These are phyloP conservation scores for Scopulariopsis brevicaulis DNA, from an alignment of 2,329 filamentous ascomycete genomes.

Conservation along the genomic window DNA sequence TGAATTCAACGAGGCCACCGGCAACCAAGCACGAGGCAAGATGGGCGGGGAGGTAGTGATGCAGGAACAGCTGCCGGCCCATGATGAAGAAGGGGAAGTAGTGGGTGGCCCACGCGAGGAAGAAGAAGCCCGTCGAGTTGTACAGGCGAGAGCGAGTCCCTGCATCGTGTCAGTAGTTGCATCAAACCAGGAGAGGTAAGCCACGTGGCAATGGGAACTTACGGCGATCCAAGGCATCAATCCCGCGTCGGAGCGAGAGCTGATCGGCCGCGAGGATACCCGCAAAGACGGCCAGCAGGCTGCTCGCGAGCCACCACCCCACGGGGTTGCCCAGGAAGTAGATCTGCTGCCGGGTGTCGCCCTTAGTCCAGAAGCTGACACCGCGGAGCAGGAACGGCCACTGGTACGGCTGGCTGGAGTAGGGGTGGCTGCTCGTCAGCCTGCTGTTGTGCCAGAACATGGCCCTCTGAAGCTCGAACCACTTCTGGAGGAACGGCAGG, in stretches of 20 bases:
- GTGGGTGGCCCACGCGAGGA: slow-evolving; percentile 93
- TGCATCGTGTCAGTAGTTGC: slow-evolving; percentile 23
- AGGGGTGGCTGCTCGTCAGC: slow-evolving; percentile 91
- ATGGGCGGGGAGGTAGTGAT: slow-evolving; percentile 94
- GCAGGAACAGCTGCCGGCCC: slow-evolving; percentile 94
- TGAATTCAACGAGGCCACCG: slow-evolving; percentile 85
- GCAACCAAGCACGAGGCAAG: slow-evolving; percentile 83
- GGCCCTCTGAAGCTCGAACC: slow-evolving; percentile 88
- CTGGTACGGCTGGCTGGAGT: slow-evolving; percentile 86
- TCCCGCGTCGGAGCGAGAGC: slow-evolving; percentile 79
- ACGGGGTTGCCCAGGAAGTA: slow-evolving; percentile 97
- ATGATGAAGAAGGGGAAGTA: slow-evolving; percentile 98
- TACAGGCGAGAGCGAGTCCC: slow-evolving; percentile 89
- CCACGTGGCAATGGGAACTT: slow-evolving; percentile 31
- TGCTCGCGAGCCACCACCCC: slow-evolving; percentile 94
- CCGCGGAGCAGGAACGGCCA: slow-evolving; percentile 97
- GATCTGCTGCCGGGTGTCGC: slow-evolving; percentile 89
- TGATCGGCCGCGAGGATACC: slow-evolving; percentile 91
- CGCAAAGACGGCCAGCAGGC: slow-evolving; percentile 82
- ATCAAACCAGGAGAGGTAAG: background rate
- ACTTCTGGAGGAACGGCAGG: slow-evolving; percentile 85
- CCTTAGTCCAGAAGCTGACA: slow-evolving; percentile 98
- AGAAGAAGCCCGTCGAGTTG: slow-evolving; percentile 98
- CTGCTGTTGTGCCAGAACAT: slow-evolving; percentile 99
- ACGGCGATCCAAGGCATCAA: slow-evolving; percentile 90